Conservation (phyloP, 2,329 filamentous ascomycete species). For the Colletotrichum sp. region DNA sequence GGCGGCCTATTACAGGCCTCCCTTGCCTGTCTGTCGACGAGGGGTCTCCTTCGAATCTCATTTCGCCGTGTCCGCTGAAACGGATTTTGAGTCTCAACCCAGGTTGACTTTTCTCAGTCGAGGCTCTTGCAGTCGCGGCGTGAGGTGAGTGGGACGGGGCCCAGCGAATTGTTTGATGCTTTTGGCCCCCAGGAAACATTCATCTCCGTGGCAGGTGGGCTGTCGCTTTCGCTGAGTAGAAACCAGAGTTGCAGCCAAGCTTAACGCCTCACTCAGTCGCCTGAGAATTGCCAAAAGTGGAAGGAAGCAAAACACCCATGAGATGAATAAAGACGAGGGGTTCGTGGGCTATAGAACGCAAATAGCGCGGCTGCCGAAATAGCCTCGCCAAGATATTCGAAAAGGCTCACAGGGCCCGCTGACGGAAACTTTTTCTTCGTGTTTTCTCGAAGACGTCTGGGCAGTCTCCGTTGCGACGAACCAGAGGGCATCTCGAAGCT, state of each 20-base stretch:
- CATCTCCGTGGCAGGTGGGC: not conserved
- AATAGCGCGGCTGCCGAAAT: not conserved
- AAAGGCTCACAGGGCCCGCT: not conserved
- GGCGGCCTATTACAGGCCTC: conserved; percentile 1
- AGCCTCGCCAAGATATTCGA: not conserved
- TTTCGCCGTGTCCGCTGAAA: conserved; percentile 7
- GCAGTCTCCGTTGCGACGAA: not conserved
- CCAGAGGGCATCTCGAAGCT: not conserved
- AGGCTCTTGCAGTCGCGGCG: conserved; percentile 7
- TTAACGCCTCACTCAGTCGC: not conserved
- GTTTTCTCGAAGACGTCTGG: not conserved
- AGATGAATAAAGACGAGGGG: not conserved
- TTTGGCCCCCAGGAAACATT: not conserved
- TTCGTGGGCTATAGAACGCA: not conserved
- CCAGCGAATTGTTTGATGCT: not conserved
- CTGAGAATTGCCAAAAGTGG: not conserved
- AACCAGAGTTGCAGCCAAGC: conserved; percentile 6
- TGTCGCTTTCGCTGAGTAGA: not conserved
- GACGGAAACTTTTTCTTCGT: not conserved
- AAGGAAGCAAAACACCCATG: not conserved
- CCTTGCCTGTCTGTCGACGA: not conserved
- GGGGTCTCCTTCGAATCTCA: not conserved
- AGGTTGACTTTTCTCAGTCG: not conserved
- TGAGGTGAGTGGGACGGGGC: not conserved
- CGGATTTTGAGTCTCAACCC: conserved; percentile 6